These are phyloP conservation scores for Chrysosphaeria jannelii DNA, from an alignment of 2,329 filamentous ascomycete genomes.

Conservation along the genomic window DNA sequence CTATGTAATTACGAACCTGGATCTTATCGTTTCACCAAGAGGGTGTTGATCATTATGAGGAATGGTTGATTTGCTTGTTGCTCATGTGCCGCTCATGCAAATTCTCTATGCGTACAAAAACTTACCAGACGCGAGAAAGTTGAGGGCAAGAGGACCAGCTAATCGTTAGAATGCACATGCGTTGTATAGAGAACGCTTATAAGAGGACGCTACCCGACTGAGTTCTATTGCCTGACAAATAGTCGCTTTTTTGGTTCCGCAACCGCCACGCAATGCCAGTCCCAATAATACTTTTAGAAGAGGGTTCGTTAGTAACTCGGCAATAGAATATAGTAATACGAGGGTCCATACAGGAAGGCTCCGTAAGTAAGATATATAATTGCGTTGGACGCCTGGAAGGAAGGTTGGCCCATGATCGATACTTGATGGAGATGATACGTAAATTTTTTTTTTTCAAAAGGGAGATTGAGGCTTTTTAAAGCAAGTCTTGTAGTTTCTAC, in stretches of 20 bases:
- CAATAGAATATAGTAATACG: too few relatives aligned
- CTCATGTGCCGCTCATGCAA: too few relatives aligned
- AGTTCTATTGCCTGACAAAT: constrained; percentile 48
- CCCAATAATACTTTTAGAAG: constrained; percentile 37
- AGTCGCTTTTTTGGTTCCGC: constrained; percentile 36
- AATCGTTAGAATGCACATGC: too few relatives aligned
- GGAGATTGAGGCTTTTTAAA: background rate
- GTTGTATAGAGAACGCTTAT: too few relatives aligned
- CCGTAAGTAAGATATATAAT: constrained; percentile 58
- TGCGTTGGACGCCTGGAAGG: constrained; percentile 49
- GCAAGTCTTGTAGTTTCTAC: background rate
- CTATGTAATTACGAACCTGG: too few relatives aligned
- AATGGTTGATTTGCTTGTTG: background rate
- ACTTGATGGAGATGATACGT: background rate
- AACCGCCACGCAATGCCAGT: constrained; percentile 24
- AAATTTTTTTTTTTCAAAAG: background rate
- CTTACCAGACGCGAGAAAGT: constrained; percentile 84
- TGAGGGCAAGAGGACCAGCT: constrained; percentile 58
- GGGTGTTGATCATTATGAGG: too few relatives aligned
- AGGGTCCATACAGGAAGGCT: constrained; percentile 48
- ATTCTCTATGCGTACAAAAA: too few relatives aligned
- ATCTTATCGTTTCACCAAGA: too few relatives aligned
- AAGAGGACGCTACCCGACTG: constrained; percentile 46
- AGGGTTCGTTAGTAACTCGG: too few relatives aligned
- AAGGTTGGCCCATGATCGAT: constrained; percentile 38